Base-by-base conservation (phyloP, 2,329 filamentous ascomycete species). In the Fusarium sp. region DNA sequence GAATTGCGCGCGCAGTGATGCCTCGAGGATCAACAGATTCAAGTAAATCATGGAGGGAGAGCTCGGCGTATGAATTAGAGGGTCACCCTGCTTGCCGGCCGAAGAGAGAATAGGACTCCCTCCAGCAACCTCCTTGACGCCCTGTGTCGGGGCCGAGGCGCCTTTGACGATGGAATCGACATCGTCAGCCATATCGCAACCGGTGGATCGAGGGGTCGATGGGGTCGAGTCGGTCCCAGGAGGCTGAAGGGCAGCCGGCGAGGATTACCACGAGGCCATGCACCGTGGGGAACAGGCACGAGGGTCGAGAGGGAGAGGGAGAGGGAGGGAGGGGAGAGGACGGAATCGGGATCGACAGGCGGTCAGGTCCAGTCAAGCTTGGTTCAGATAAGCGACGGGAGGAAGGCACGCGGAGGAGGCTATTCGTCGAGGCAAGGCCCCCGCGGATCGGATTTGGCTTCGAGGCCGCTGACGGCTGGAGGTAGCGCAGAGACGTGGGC, bases 1-100 rank as follows among this genome's bases (percentile, higher is more conserved):
- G 81, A 97, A 98, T 76, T 99, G 96, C 27, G 94, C 91, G 71
- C 96, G 94, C 37, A 99, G 86, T 6, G 94, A 97, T 51, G 94
- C 94, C 81, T 99, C 96, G 80, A 99, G 93, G 75, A 99, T 97
- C 63, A 99, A 89, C 27, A 99, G 91, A 82, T 99, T 99, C 76
- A 99, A 90, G 83, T 99, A 99, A 78, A 99, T 98, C 85, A 97
- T 96, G 58, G 94, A 94, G 47, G 95, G 95, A 15, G 94, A 94
- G 77, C 93, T 95, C n/a, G 95, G 95, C 15, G 95, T 90, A 66
- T 91, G 90, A 74, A 90, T 91, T 68, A 95, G 88, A 30, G 94
- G 94, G 78, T 97, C 94, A 77, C 83, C 82, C 30, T 84, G 80
- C 74, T 86, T 87, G 73, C 74, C 75, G 73, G 83, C 72, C 70